phyloP scores from a whole-genome alignment of 306 rosid genomes.

The Cicer arietinum region DNA sequence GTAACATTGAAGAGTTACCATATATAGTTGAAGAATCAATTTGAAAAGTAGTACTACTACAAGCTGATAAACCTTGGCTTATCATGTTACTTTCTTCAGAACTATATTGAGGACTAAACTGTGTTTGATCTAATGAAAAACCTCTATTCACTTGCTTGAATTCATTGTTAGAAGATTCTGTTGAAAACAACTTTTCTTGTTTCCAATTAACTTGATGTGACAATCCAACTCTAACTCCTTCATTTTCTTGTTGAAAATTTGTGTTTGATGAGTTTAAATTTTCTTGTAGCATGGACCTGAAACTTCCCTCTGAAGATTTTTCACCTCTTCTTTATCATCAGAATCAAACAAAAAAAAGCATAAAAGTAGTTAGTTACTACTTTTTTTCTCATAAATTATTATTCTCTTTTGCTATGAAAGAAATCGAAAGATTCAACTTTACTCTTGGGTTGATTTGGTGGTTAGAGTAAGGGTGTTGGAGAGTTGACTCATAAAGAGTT shows the following conservation, averaged over 20 bases:
- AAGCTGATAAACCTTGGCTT: slow-evolving; percentile 56
- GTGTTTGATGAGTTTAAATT: slow-evolving; percentile 58
- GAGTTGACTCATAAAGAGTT: too few species aligned
- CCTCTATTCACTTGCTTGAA: slow-evolving; percentile 60
- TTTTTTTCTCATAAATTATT: neutral
- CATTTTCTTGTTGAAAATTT: slow-evolving; percentile 64
- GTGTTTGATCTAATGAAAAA: slow-evolving; percentile 74
- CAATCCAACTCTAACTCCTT: slow-evolving; percentile 25
- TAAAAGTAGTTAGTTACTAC: slow-evolving; percentile 22
- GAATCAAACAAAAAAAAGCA: neutral
- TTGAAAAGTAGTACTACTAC: neutral
- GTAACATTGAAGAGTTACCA: slow-evolving; percentile 70
- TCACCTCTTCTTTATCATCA: slow-evolving; percentile 48
- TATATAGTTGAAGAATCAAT: slow-evolving; percentile 60
- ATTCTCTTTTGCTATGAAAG: slow-evolving; percentile 33
- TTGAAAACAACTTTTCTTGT: slow-evolving; percentile 60
- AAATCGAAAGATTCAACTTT: slow-evolving; percentile 35
- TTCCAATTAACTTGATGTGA: slow-evolving; percentile 74
- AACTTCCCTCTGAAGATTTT: slow-evolving; percentile 63
- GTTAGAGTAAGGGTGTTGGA: too few species aligned
- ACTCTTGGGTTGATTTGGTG: too few species aligned
- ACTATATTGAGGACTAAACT: slow-evolving; percentile 83
- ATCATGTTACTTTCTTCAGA: slow-evolving; percentile 79
- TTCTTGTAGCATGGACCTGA: slow-evolving; percentile 80
- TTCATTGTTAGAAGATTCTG: slow-evolving; percentile 56